Conservation (phyloP, 805 yeast species). For the Nakazawaea wyomingensis region DNA sequence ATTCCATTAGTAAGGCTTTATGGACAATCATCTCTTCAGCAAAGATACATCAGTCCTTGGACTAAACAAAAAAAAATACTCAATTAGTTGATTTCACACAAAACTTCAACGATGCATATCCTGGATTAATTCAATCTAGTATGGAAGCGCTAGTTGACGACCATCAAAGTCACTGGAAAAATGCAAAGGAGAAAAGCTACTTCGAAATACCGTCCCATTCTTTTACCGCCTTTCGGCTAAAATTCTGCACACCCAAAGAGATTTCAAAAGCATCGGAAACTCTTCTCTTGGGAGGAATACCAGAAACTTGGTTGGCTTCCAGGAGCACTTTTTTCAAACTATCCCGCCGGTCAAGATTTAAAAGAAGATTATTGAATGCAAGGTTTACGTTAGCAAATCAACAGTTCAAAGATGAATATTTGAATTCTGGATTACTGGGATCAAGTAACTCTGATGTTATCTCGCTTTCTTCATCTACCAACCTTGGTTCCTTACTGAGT, state of each 20-base stretch:
- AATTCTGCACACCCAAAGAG: conserved; percentile 44
- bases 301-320: conserved; percentile 48
- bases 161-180: too few species aligned
- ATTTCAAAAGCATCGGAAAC: conserved; percentile 44
- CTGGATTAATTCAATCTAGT: too few species aligned
- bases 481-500: too few species aligned
- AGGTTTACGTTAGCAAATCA: conserved; percentile 1
- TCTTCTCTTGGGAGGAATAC: conserved; percentile 53
- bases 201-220: conserved; percentile 8
- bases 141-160: too few species aligned
- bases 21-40: too few species aligned
- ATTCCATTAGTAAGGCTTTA: too few species aligned
- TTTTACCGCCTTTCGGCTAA: conserved; percentile 39
- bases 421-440: not conserved
- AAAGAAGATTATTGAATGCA: conserved; percentile 14
- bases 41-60: too few species aligned
- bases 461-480: not conserved
- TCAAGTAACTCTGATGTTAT: too few species aligned
- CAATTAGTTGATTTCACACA: too few species aligned
- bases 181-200: not conserved
- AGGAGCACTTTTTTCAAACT: conserved; percentile 22
- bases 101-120: too few species aligned
- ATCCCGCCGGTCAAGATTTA: conserved; percentile 16
- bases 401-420: not conserved
- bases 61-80: too few species aligned